Base-by-base conservation (phyloP, 2,329 filamentous ascomycete species). In the Penicillium brasilianum region DNA sequence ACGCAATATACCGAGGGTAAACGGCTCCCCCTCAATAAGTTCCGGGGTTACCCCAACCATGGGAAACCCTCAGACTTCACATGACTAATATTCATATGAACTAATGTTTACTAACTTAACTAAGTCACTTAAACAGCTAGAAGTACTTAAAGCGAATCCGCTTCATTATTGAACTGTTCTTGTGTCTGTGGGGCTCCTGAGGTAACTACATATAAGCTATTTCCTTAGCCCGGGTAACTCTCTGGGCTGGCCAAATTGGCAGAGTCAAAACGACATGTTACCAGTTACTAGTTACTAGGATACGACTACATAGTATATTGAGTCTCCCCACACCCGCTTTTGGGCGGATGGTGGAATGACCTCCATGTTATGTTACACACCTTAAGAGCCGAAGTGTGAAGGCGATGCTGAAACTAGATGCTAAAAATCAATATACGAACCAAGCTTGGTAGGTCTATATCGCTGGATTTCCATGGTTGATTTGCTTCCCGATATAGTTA, bases 1-100 rank as follows among this genome's bases (percentile, higher is more conserved):
- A 39, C 49, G 34, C 49, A 37, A 37, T 8, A n/a, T 53, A 53
- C 50, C 50, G 50, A 53, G 50, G 50, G 34, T 53, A 39, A 53
- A 53, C 36, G 36, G 50, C 34, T 13, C 36, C 50, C 37, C 22
- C 50, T 28, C 50, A 22, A 22, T 11, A 16, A 18, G 10, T 16
- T n/a, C 25, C 8, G 41, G 13, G 16, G 22, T n/a, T 11, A 14
- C 46, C 48, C n/a, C 9, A 50, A 14, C 30, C 30, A 11, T 34
- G n/a, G 22, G 39, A 11, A 22, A 20, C 18, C 20, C 34, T 37
- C 50, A 20, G 34, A 41, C 28, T 51, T 51, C 32, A 51, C 49
- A 25, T 48, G 25, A 48, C 25, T 48, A 30, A 48, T 16, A 11
- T n/a, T n/a, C n/a, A n/a, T n/a, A n/a, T n/a, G n/a, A n/a, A n/a